Percentiles rank a stretch among this genome's conserved stretches.
phyloP scores from a whole-genome alignment of 2,329 filamentous ascomycete species.

The Alternaria rosae region DNA sequence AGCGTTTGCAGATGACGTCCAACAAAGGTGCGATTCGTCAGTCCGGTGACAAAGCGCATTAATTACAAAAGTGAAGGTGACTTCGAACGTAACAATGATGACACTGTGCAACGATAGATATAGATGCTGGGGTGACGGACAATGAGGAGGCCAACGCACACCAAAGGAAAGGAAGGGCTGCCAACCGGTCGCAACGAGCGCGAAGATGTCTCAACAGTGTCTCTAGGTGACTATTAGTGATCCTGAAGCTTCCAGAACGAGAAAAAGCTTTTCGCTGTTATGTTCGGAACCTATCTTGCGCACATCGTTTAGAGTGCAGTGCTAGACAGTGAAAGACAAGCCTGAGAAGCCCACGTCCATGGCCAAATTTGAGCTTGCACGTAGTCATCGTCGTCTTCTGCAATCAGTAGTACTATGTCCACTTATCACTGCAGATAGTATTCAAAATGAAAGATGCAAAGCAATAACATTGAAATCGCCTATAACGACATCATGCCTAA shows the following conservation, averaged over 20 bases:
- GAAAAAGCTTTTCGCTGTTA: neutral
- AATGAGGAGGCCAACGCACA: neutral
- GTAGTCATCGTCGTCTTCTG: neutral
- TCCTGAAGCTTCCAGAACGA: neutral
- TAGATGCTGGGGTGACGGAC: neutral
- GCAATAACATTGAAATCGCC: neutral
- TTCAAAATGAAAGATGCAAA: neutral
- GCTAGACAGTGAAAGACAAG: neutral
- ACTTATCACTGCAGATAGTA: neutral
- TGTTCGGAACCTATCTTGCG: neutral
- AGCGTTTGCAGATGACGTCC: neutral
- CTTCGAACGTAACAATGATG: neutral
- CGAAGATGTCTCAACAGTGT: neutral
- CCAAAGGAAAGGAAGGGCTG: neutral
- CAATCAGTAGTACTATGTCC: neutral
- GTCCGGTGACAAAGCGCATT: neutral
- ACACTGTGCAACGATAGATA: neutral
- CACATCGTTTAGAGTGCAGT: neutral
- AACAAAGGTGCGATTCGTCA: neutral
- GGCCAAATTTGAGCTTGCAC: neutral
- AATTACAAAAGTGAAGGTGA: constrained; percentile 1
- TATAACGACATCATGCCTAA: neutral
- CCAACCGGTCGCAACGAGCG: neutral
- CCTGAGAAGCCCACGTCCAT: neutral
- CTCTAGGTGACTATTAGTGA: neutral